Base-by-base conservation (phyloP, 805 yeast genomes). In the Nakazawaea peltata region DNA sequence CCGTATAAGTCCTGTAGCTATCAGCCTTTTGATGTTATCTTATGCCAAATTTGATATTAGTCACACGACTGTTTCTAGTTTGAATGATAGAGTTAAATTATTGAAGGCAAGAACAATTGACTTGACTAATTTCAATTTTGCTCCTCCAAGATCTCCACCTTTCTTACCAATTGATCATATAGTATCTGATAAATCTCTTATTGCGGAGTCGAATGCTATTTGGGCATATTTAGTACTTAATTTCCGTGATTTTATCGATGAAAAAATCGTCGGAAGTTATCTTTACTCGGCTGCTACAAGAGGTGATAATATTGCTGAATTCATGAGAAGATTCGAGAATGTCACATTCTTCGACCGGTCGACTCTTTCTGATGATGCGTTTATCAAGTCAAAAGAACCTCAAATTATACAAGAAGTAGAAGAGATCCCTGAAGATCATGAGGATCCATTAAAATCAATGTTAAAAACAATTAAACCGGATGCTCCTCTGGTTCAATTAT, bases 161-260 rank as follows among this genome's bases (percentile, higher is more conserved):
- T 72, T 90, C 39, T 58, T 90, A 28, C 88, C 95, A 1, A 49
- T 74, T 1, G 45, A 62, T 1, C 61, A 63, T 7, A 50, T 82
- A 7, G 45, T 46, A 2, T 41, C 51, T 11, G 49, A 61, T 4
- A 41, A 45, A 16, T 68, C 75, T 41, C 56, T 84, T 1, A 36
- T 81, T 28, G 77, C 80, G 0, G 97, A 90, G 55, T 74, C 90
- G 0, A 67, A 74, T 40, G 97, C 97, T 0, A 39, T 90, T 5
- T 74, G 94, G 77, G 67, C 69, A 2, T 76, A 67, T 46, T 58
- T 74, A 11, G 40, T 74, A 17, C 52, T 68, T 15, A 49, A 53
- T 23, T 53, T 59, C 30, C 78, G 79, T 0, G 46, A 55, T 0
- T 54, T 61, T 19, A 54, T 81, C 9, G 65, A 59, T 21, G 46